phyloP scores from a whole-genome alignment of 2,329 filamentous ascomycete species.

The Trichothecium sympodiale region DNA sequence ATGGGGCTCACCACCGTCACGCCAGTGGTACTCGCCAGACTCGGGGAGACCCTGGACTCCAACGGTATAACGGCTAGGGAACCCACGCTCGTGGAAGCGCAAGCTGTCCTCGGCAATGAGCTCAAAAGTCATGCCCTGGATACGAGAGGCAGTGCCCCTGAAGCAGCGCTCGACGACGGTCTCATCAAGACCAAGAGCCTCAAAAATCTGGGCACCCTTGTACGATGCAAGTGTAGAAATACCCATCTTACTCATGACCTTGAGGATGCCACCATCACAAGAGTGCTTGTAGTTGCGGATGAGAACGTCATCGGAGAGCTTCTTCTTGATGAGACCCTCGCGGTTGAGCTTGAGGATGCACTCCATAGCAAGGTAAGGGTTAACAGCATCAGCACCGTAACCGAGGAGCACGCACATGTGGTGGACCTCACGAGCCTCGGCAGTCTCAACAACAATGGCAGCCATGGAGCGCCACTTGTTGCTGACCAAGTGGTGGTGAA shows the following conservation, averaged over 20 bases:
- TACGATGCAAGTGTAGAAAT: constrained; percentile 94
- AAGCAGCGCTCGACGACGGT: constrained; percentile 90
- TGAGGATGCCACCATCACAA: constrained; percentile 89
- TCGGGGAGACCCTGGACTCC: constrained; percentile 73
- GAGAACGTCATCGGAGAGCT: constrained; percentile 68
- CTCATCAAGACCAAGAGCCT: constrained; percentile 88
- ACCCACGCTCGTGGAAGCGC: constrained; percentile 89
- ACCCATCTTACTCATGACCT: constrained; percentile 99
- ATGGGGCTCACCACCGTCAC: constrained; percentile 89
- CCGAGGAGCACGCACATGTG: constrained; percentile 98
- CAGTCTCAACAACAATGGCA: constrained; percentile 82
- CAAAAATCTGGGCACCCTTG: constrained; percentile 97
- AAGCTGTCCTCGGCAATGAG: constrained; percentile 90
- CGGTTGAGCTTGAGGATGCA: constrained; percentile 95
- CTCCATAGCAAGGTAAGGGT: constrained; percentile 91
- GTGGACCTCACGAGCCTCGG: constrained; percentile 91
- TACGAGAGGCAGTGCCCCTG: constrained; percentile 84
- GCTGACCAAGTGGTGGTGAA: constrained; percentile 88
- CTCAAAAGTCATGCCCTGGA: constrained; percentile 88
- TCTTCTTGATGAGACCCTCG: constrained; percentile 85
- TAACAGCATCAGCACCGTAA: constrained; percentile 88
- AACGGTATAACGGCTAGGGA: constrained; percentile 67
- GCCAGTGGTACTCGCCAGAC: constrained; percentile 97
- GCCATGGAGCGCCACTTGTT: constrained; percentile 92
- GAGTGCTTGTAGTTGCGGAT: constrained; percentile 97